phyloP scores from a whole-genome alignment of 2,329 filamentous ascomycete genomes.

The Colletotrichum godetiae region DNA sequence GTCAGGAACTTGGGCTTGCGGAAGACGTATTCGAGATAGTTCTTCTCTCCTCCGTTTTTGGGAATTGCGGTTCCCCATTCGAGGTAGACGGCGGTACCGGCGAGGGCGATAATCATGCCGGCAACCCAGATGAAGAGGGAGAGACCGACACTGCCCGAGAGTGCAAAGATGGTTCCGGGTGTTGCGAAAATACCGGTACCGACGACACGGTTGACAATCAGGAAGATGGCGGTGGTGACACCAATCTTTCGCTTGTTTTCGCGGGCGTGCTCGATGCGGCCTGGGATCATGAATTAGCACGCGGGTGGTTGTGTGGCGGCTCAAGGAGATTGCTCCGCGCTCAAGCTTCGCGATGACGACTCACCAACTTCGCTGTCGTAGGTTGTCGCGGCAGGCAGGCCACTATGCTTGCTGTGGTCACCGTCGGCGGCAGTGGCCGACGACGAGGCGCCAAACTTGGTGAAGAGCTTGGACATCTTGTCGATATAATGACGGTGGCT shows the following conservation, averaged over 20 bases:
- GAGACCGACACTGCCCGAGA: constrained; percentile 71
- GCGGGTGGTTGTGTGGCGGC: neutral
- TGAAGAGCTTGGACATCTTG: constrained; percentile 24
- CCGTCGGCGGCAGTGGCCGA: neutral
- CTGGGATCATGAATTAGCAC: constrained; percentile 30
- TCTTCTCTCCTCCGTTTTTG: constrained; percentile 74
- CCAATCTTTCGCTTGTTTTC: constrained; percentile 67
- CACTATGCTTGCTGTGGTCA: constrained; percentile 13
- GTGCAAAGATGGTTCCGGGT: constrained; percentile 65
- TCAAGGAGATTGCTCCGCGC: neutral
- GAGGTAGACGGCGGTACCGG: constrained; percentile 73
- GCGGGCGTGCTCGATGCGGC: constrained; percentile 50
- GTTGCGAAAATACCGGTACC: constrained; percentile 76
- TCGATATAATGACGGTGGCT: neutral
- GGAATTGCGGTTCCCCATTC: constrained; percentile 75
- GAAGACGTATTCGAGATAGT: constrained; percentile 75
- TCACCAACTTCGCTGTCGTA: constrained; percentile 36
- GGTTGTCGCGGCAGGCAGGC: constrained; percentile 6
- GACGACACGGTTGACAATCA: constrained; percentile 75
- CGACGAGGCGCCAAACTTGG: constrained; percentile 24
- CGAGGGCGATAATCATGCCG: constrained; percentile 70
- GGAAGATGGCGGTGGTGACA: constrained; percentile 64
- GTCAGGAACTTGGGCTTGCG: constrained; percentile 69
- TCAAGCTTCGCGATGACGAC: neutral
- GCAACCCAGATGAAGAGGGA: constrained; percentile 72